Evolutionary conservation across 2,329 filamentous ascomycete species (phyloP).

Genomic region (Bipolaris gigantea): DNA sequence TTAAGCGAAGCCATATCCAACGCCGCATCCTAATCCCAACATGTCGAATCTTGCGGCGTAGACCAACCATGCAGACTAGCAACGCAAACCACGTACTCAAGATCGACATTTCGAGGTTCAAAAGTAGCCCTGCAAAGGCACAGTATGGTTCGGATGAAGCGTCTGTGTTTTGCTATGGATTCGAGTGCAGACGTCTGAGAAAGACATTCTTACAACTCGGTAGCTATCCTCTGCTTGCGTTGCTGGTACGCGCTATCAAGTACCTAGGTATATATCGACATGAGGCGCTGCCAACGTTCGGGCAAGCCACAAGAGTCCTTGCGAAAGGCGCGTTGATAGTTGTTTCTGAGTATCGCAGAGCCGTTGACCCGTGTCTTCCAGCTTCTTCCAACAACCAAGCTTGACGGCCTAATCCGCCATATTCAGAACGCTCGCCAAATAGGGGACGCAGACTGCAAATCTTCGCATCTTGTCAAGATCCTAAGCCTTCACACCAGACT

Average conservation of each 20-base stretch:
- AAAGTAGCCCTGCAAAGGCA: conserved; percentile 45
- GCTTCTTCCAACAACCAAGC: conserved; percentile 30
- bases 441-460: conserved; percentile 19
- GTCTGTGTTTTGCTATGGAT: conserved; percentile 70
- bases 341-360: conserved; percentile 37
- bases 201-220: conserved; percentile 43
- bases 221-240: conserved; percentile 52
- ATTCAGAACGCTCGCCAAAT: conserved; percentile 25
- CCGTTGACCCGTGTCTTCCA: conserved; percentile 36
- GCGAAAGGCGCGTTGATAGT: conserved; percentile 39
- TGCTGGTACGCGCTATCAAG: conserved; percentile 65
- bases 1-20: conserved; percentile 34
- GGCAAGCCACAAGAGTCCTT: conserved; percentile 41
- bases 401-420: conserved; percentile 29
- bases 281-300: conserved; percentile 61
- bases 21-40: conserved; percentile 26
- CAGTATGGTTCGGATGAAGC: conserved; percentile 48
- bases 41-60: conserved; percentile 26
- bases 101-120: conserved; percentile 35
- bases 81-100: conserved; percentile 24
- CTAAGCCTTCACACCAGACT: conserved; percentile 17
- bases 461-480: conserved; percentile 17
- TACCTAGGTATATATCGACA: conserved; percentile 63
- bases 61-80: conserved; percentile 25
- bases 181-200: conserved; percentile 68